These are phyloP conservation scores for Zelopaecilomyces penicillatus DNA, from an alignment of 2,329 filamentous ascomycete species.

Conservation along the genomic window DNA sequence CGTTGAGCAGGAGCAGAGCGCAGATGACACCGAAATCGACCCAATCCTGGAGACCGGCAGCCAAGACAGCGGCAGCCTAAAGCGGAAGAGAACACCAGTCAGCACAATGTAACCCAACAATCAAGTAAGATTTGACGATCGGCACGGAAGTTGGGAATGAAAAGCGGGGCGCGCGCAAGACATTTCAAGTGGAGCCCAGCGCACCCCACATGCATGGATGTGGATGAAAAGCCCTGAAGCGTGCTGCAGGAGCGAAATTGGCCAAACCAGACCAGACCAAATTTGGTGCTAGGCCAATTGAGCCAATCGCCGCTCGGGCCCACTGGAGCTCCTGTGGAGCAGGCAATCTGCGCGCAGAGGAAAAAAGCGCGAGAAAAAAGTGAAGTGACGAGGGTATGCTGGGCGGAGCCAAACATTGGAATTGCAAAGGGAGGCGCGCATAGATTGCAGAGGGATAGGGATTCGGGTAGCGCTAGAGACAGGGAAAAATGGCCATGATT, in stretches of 20 bases:
- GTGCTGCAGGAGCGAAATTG: not conserved
- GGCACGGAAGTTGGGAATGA: conserved; percentile 11
- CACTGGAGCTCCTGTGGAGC: conserved; percentile 25
- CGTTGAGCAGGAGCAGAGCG: conserved; percentile 75
- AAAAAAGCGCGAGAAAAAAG: conserved; percentile 19
- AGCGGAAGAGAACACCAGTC: conserved; percentile 13
- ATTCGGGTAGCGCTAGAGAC: not conserved
- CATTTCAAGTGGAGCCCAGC: conserved; percentile 17
- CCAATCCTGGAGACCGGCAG: conserved; percentile 80
- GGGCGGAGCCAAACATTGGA: conserved; percentile 6
- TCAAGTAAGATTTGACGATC: conserved; percentile 4
- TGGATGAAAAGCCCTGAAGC: not conserved
- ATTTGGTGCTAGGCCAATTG: conserved; percentile 9
- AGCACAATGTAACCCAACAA: conserved; percentile 11
- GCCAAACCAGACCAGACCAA: conserved; percentile 1
- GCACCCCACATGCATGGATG: conserved; percentile 14
- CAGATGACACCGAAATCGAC: conserved; percentile 91
- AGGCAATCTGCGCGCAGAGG: conserved; percentile 21
- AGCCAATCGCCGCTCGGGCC: conserved; percentile 18
- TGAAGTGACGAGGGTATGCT: not conserved
- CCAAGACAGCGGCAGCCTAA: conserved; percentile 66
- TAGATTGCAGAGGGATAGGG: not conserved
- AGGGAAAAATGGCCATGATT: conserved; percentile 1
- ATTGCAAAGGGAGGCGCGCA: not conserved
- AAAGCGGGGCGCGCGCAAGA: conserved; percentile 10